Percentiles rank a stretch among this genome's conserved stretches.
Evolutionary conservation across 108 stramenopile species (phyloP).

Genomic region (Cyclotella cryptica): DNA sequence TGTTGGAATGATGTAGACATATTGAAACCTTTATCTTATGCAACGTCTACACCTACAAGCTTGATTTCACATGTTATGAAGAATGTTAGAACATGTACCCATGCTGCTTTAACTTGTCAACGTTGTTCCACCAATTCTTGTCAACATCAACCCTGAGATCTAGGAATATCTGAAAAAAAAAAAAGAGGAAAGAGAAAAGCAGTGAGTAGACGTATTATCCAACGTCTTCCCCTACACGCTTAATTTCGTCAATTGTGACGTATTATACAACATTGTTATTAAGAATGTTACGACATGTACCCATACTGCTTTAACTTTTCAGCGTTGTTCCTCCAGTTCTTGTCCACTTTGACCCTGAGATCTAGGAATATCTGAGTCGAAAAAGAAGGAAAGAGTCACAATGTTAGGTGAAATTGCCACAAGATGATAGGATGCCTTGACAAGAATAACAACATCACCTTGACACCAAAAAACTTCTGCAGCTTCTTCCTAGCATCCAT

Average conservation of each 20-base stretch:
- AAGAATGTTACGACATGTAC: conserved; percentile 71
- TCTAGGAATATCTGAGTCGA: conserved; percentile 71
- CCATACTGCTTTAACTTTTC: conserved; percentile 84
- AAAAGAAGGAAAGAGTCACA: conserved; percentile 11
- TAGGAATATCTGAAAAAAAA: conserved; percentile 63
- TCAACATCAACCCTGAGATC: conserved; percentile 90
- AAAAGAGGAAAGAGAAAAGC: too few species aligned
- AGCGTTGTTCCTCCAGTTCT: conserved; percentile 93
- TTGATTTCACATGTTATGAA: too few species aligned
- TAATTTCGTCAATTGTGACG: too few species aligned
- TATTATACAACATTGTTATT: too few species aligned
- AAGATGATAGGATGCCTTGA: too few species aligned
- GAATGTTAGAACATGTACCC: conserved; percentile 83
- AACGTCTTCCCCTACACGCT: too few species aligned
- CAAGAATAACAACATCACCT: conserved; percentile 15
- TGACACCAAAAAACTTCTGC: conserved; percentile 68
- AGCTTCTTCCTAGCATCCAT: conserved; percentile 80
- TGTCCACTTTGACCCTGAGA: conserved; percentile 90
- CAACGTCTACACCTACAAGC: too few species aligned
- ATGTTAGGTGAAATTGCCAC: conserved; percentile 25
- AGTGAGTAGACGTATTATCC: too few species aligned
- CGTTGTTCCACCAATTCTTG: conserved; percentile 94
- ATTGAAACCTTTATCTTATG: neutral
- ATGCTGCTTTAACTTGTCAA: conserved; percentile 76
- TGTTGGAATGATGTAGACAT: neutral